Base-by-base conservation (phyloP, 768 basidiomycete species). In the Hericium rajendrae region DNA sequence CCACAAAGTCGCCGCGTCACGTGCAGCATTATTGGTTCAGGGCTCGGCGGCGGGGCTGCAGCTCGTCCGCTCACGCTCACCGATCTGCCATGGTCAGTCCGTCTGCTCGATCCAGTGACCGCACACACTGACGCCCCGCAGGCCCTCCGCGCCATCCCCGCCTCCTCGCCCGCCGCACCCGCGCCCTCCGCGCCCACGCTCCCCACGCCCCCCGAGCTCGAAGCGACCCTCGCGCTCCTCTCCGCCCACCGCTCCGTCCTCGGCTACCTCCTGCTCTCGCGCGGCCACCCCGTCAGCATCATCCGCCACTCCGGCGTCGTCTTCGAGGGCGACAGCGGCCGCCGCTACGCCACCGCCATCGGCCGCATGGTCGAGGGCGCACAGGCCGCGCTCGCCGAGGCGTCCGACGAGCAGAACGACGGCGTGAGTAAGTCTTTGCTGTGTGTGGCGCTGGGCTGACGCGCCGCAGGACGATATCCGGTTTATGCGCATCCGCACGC, bases 401-500 rank as follows among this genome's bases (percentile, higher is more conserved):
- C 89, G 26, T 81, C 84, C 55, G 81, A 77, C 0, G 81, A 80
- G 12, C 82, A 82, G 38, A 75, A 76, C 56, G 84, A 84, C 51
- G 72, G 71, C 59, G 85, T 86, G 62, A 53, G 83, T 76, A 12
- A n/a, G n/a, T n/a, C 49, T 43, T n/a, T 50, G 51, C 38, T n/a
- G 32, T 53, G 39, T 51, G 12, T 16, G 38, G 50, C 41, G 37
- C 10, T 4, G 16, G 54, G 37, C 52, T 20, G 3, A 28, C 24
- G 26, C 57, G 49, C 52, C 24, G 3, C 62, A 94, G 91, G 93
- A 94, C 67, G 86, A 91, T 24, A 77, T 95, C 48, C 81, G 83
- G 59, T 91, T 95, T 65, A 84, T 97, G 81, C 76, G 93, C 57
- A 92, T 95, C 72, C 81, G 94, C 51, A 95, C 94, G 58, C 90